Conservation (phyloP, 108 stramenopile species). For the Pseudonitzschia multiseries region DNA sequence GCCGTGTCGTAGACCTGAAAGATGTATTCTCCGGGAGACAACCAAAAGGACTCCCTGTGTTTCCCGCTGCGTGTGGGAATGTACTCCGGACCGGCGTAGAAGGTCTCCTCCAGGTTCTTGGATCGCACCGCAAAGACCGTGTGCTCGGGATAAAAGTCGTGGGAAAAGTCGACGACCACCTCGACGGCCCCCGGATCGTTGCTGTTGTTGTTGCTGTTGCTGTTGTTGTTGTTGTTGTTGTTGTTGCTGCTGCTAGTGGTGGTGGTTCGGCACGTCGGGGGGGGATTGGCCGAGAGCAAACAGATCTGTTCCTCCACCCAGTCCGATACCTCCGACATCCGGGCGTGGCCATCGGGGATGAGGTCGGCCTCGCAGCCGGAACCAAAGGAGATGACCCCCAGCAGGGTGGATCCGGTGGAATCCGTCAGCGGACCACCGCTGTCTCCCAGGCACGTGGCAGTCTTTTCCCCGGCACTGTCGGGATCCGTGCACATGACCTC, state of each 20-base stretch:
- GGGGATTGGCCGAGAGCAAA: constrained; percentile 15
- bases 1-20: constrained; percentile 53
- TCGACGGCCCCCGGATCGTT: not conserved
- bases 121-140: constrained; percentile 23
- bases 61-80: not conserved
- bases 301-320: constrained; percentile 44
- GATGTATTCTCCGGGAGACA: constrained; percentile 37
- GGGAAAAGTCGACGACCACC: constrained; percentile 9
- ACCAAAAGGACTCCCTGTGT: not conserved
- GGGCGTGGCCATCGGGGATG: constrained; percentile 26
- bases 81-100: constrained; percentile 19
- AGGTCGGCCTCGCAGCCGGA: constrained; percentile 17
- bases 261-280: not conserved
- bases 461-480: not conserved
- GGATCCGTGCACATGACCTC: constrained; percentile 28
- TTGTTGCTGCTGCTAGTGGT: not conserved
- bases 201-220: not conserved
- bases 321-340: constrained; percentile 18
- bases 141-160: constrained; percentile 26
- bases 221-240: not conserved
- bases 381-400: constrained; percentile 24
- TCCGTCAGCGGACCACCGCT: constrained; percentile 25
- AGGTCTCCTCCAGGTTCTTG: not conserved
- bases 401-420: not conserved
- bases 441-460: constrained; percentile 23